A percentile compares a stretch with the other conserved stretches of the same genome.
Conservation (phyloP, 2,329 filamentous ascomycete genomes). For the Graphilbum sp. region DNA sequence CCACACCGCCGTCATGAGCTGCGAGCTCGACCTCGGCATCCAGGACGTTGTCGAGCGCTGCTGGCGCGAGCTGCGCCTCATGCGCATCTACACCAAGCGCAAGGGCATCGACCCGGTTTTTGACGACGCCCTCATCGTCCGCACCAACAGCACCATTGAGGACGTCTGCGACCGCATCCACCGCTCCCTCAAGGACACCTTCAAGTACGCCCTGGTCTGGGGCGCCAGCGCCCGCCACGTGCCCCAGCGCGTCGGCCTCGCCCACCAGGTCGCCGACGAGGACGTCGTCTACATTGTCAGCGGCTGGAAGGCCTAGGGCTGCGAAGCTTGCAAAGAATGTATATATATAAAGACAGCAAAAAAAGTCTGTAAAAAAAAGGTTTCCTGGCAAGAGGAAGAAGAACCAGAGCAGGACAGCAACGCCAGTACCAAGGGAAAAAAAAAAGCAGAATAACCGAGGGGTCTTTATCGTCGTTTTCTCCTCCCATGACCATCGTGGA, state of each 20-base stretch:
- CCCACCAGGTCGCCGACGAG: conserved; percentile 59
- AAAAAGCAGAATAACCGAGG: too few relatives aligned
- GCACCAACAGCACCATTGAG: conserved; percentile 76
- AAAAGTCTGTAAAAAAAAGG: too few relatives aligned
- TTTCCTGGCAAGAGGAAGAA: too few relatives aligned
- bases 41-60: conserved; percentile 86
- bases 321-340: too few relatives aligned
- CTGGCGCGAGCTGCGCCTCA: conserved; percentile 83
- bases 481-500: too few relatives aligned
- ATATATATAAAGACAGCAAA: background rate
- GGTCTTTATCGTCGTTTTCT: too few relatives aligned
- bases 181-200: conserved; percentile 87
- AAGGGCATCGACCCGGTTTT: conserved; percentile 88
- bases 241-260: conserved; percentile 78
- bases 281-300: conserved; percentile 54
- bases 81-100: conserved; percentile 91
- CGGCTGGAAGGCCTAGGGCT: conserved; percentile 38
- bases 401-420: too few relatives aligned
- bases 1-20: conserved; percentile 92
- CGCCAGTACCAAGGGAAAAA: too few relatives aligned
- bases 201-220: conserved; percentile 98
- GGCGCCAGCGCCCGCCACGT: conserved; percentile 89
- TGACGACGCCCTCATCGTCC: conserved; percentile 78
- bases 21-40: conserved; percentile 86
- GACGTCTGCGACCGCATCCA: conserved; percentile 96